A percentile compares a stretch with the other conserved stretches of the same genome.
These are phyloP conservation scores for Tetraselmis chui DNA, from an alignment of 139 green algal genomes.

Conservation along the genomic window DNA sequence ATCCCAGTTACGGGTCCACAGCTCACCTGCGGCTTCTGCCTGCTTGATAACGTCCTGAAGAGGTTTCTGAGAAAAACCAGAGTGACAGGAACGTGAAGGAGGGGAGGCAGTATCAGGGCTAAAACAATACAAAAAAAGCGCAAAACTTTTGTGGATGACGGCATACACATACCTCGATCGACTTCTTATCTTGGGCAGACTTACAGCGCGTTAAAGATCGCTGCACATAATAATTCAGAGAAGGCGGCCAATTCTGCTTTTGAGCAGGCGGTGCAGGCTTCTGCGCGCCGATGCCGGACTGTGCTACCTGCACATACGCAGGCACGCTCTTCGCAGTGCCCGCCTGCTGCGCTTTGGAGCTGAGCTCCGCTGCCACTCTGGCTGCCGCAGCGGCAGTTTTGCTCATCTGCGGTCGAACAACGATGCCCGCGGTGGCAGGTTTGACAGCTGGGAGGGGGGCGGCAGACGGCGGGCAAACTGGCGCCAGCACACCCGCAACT, in stretches of 20 bases:
- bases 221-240: slow-evolving; percentile 35
- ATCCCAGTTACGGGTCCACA: slow-evolving; percentile 47
- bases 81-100: no score
- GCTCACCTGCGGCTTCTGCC: neutral
- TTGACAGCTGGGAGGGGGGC: neutral
- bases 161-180: slow-evolving; percentile 11
- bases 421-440: slow-evolving; percentile 7
- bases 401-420: slow-evolving; percentile 21
- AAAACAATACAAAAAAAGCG: no score
- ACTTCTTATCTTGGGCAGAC: neutral
- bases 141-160: slow-evolving; percentile 27
- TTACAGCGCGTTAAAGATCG: slow-evolving; percentile 23
- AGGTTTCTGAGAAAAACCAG: neutral
- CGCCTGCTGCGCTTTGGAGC: neutral
- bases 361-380: neutral
- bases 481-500: neutral
- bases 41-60: neutral
- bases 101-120: no score
- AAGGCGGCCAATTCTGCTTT: slow-evolving; percentile 27
- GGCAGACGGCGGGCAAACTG: neutral
- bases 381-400: neutral
- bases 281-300: neutral
- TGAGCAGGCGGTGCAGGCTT: neutral
- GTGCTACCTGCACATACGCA: slow-evolving; percentile 16
- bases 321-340: neutral